A percentile compares a stretch with the other conserved stretches of the same genome.
phyloP scores from a whole-genome alignment of 1,284 basidiomycete species.

The Naganishia albida region DNA sequence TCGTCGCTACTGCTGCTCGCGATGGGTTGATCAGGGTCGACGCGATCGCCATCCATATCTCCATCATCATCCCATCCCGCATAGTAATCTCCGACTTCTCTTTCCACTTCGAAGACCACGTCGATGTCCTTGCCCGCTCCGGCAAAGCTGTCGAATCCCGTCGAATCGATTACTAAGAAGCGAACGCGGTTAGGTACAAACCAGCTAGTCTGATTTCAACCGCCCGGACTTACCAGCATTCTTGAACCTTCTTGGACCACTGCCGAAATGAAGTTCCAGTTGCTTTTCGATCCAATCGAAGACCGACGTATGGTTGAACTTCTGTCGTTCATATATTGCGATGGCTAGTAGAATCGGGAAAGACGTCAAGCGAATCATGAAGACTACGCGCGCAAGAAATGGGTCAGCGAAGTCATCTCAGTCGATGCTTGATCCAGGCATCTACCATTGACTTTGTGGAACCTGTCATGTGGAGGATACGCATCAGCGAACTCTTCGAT shows the following conservation, averaged over 20 bases:
- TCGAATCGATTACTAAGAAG: slow-evolving; percentile 53
- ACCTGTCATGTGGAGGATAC: slow-evolving; percentile 66
- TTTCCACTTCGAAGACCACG: slow-evolving; percentile 79
- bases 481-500: neutral
- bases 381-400: slow-evolving; percentile 36
- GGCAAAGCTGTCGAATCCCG: slow-evolving; percentile 72
- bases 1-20: slow-evolving; percentile 34
- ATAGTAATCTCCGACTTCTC: slow-evolving; percentile 59
- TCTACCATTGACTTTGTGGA: slow-evolving; percentile 69
- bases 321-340: slow-evolving; percentile 79
- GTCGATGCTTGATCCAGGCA: neutral
- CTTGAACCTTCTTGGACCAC: slow-evolving; percentile 68
- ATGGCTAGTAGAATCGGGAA: slow-evolving; percentile 82
- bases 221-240: slow-evolving; percentile 63
- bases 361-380: slow-evolving; percentile 67
- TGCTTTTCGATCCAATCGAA: slow-evolving; percentile 72
- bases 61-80: slow-evolving; percentile 57
- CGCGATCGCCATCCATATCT: slow-evolving; percentile 53
- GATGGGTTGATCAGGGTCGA: slow-evolving; percentile 3
- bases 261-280: slow-evolving; percentile 66
- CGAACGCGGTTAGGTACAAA: too few relatives aligned
- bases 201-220: too few relatives aligned
- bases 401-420: neutral
- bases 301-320: slow-evolving; percentile 60
- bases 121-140: slow-evolving; percentile 73